Conservation (phyloP, 305 asterid genomes). For the Ruellia speciosa region DNA sequence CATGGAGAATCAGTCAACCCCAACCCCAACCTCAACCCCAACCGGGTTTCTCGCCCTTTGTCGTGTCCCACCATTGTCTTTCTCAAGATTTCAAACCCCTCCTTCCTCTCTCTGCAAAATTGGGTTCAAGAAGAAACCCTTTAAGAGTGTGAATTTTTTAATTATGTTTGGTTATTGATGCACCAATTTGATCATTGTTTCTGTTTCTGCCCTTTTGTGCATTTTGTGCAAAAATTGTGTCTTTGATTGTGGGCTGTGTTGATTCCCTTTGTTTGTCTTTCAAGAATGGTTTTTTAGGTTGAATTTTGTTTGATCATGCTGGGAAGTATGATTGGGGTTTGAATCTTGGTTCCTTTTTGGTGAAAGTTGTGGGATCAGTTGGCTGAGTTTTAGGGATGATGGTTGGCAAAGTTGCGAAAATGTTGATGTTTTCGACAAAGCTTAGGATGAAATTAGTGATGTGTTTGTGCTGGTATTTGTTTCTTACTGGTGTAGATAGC, state of each 20-base stretch:
- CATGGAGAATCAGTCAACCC: slow-evolving; percentile 39
- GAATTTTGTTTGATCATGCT: not conserved
- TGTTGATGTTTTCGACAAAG: slow-evolving; percentile 20
- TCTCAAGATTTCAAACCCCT: slow-evolving; percentile 11
- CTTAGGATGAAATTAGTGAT: slow-evolving; percentile 34
- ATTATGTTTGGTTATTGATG: too few species aligned
- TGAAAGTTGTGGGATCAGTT: slow-evolving; percentile 22
- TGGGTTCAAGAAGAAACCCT: too few species aligned
- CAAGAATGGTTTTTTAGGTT: not conserved
- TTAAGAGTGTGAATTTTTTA: too few species aligned
- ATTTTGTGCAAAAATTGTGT: too few species aligned
- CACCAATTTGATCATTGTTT: too few species aligned
- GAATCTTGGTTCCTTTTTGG: slow-evolving; percentile 13
- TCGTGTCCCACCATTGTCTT: slow-evolving; percentile 8
- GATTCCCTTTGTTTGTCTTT: too few species aligned
- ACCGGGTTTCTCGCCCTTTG: slow-evolving; percentile 10
- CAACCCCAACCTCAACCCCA: not conserved
- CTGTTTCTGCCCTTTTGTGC: too few species aligned
- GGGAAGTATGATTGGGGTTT: slow-evolving; percentile 6
- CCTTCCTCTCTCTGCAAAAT: too few species aligned
- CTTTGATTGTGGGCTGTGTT: too few species aligned
- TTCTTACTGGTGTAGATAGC: slow-evolving; percentile 39
- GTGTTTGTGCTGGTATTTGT: slow-evolving; percentile 49
- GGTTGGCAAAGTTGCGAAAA: slow-evolving; percentile 21
- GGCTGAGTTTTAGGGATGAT: slow-evolving; percentile 22